Conservation (phyloP, 495 filamentous ascomycete species). For the Antarctomyces pellizariae region DNA sequence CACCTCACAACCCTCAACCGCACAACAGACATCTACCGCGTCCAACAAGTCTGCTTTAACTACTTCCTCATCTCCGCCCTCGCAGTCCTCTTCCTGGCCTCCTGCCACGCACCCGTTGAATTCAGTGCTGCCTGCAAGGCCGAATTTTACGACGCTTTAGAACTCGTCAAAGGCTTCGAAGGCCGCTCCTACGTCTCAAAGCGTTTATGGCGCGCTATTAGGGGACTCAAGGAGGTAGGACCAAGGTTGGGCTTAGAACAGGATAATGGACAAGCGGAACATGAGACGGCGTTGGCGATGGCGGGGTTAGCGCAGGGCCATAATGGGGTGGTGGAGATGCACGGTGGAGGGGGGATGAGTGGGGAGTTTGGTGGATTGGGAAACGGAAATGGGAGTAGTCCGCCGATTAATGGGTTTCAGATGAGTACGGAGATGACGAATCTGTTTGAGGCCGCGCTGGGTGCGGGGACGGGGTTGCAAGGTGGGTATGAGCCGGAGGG, state of each 20-base stretch:
- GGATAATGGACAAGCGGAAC: constrained; percentile 11
- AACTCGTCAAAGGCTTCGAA: constrained; percentile 59
- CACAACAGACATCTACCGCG: constrained; percentile 59
- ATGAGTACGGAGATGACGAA: constrained; percentile 41
- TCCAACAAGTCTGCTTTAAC: constrained; percentile 63
- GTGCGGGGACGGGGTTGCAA: constrained; percentile 22
- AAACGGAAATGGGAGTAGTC: constrained; percentile 32
- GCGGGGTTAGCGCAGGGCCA: constrained; percentile 51
- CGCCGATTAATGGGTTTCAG: constrained; percentile 33
- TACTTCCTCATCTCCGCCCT: constrained; percentile 68
- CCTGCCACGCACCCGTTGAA: constrained; percentile 54
- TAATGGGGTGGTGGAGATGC: constrained; percentile 34
- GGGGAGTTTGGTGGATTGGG: neutral
- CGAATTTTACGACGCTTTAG: constrained; percentile 72
- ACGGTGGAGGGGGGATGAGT: constrained; percentile 18
- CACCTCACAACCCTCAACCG: constrained; percentile 52
- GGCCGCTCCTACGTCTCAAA: constrained; percentile 58
- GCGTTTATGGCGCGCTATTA: constrained; percentile 62
- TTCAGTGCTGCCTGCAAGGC: constrained; percentile 53
- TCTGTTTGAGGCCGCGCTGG: constrained; percentile 48
- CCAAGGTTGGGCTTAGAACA: constrained; percentile 49
- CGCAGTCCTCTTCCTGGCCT: constrained; percentile 62
- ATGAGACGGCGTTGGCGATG: constrained; percentile 45
- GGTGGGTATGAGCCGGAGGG: constrained; percentile 12
- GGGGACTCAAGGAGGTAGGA: constrained; percentile 54